These are phyloP conservation scores for Sugiyamaella lignohabitans DNA, from an alignment of 805 yeast genomes.

Conservation along the genomic window DNA sequence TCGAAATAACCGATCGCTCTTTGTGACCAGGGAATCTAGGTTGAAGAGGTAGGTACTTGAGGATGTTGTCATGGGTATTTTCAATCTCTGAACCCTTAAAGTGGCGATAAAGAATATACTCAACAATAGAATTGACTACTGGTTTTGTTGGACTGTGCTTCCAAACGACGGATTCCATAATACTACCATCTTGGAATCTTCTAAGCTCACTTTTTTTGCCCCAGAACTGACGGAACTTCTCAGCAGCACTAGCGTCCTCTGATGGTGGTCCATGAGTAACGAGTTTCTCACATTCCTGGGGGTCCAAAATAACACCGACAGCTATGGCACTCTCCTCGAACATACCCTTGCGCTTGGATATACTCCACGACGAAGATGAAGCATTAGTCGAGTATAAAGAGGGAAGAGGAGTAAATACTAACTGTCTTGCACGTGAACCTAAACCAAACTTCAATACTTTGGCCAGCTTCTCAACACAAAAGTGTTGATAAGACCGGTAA, in stretches of 20 bases:
- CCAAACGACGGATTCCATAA: constrained; percentile 91
- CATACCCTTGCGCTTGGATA: constrained; percentile 10
- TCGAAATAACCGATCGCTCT: constrained; percentile 36
- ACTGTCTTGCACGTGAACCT: constrained; percentile 42
- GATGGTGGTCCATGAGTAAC: constrained; percentile 83
- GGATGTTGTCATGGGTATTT: constrained; percentile 6
- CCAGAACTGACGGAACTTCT: constrained; percentile 79
- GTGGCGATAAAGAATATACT: constrained; percentile 59
- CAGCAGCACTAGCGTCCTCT: constrained; percentile 51
- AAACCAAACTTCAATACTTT: constrained; percentile 40
- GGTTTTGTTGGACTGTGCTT: constrained; percentile 48
- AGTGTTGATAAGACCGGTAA: constrained; percentile 63
- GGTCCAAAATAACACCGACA: constrained; percentile 63
- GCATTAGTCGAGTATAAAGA: not conserved
- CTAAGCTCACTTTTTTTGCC: constrained; percentile 78
- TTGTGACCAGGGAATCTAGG: constrained; percentile 56
- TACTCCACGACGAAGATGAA: constrained; percentile 6
- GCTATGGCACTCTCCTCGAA: constrained; percentile 9
- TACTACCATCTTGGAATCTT: constrained; percentile 87
- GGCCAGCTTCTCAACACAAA: constrained; percentile 53
- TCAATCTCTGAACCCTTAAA: constrained; percentile 31
- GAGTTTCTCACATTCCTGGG: constrained; percentile 68
- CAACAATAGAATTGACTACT: constrained; percentile 56
- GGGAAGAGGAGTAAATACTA: constrained; percentile 11
- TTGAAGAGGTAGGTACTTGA: constrained; percentile 10